Conservation (phyloP, 371 early-diverging fungal species). For the Gilbertella persicaria region DNA sequence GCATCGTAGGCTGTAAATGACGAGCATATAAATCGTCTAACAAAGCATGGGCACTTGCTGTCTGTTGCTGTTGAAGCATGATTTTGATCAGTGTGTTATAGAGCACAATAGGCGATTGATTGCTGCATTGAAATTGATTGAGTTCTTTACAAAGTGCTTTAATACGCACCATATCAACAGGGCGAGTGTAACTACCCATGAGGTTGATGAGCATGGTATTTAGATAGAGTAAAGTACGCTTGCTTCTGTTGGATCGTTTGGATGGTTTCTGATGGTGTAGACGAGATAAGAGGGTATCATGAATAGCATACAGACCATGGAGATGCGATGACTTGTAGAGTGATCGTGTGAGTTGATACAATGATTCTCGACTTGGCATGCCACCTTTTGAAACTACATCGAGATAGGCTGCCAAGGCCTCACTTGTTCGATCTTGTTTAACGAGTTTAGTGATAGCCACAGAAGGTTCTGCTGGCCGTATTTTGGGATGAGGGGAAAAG, state of each 20-base stretch:
- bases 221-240: constrained; percentile 16
- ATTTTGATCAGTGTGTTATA: constrained; percentile 25
- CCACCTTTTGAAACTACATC: constrained; percentile 15
- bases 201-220: constrained; percentile 32
- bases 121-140: background rate
- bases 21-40: constrained; percentile 3
- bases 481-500: background rate
- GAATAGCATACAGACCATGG: constrained; percentile 19
- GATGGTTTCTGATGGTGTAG: background rate
- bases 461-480: constrained; percentile 21
- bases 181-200: constrained; percentile 12
- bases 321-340: constrained; percentile 16
- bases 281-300: constrained; percentile 21
- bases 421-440: constrained; percentile 13
- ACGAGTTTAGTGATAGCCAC: constrained; percentile 20
- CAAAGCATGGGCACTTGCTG: constrained; percentile 4
- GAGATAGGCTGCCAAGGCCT: constrained; percentile 19
- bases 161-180: constrained; percentile 18
- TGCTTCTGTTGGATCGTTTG: background rate
- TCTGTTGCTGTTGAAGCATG: constrained; percentile 7
- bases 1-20: constrained; percentile 5
- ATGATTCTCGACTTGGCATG: constrained; percentile 25
- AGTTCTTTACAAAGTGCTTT: constrained; percentile 17
- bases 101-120: background rate
- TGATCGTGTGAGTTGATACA: constrained; percentile 16